Evolutionary conservation across 2,329 filamentous ascomycete genomes (phyloP).

Genomic region (Hymenoscyphus salicellus): DNA sequence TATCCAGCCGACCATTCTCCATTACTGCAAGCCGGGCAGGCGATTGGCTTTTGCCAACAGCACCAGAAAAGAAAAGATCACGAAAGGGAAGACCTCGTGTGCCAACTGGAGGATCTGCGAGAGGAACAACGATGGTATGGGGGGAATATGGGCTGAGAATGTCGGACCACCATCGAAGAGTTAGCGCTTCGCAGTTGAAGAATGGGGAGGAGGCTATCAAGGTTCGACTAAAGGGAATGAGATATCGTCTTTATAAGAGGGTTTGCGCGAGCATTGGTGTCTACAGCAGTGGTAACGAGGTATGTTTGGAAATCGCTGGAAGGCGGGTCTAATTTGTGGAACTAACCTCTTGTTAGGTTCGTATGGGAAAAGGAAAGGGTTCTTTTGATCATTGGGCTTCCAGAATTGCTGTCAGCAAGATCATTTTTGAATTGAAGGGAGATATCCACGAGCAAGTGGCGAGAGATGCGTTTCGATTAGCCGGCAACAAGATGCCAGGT

Average conservation of each 20-base stretch:
- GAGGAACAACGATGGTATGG: constrained; percentile 94
- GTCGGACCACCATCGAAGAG: constrained; percentile 86
- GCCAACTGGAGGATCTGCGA: constrained; percentile 82
- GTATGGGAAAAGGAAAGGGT: constrained; percentile 99
- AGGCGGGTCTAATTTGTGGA: neutral
- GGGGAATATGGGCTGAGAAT: constrained; percentile 94
- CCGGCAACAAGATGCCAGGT: constrained; percentile 93
- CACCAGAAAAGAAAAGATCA: constrained; percentile 81
- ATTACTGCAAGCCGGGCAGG: constrained; percentile 58
- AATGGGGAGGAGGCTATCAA: constrained; percentile 93
- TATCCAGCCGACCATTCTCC: constrained; percentile 64
- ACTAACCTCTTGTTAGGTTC: constrained; percentile 52
- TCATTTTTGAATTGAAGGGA: constrained; percentile 90
- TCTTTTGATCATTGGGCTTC: constrained; percentile 96
- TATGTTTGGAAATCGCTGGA: constrained; percentile 38
- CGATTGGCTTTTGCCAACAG: constrained; percentile 80
- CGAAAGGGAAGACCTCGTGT: constrained; percentile 84
- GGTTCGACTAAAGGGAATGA: constrained; percentile 80
- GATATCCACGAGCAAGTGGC: constrained; percentile 92
- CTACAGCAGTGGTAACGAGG: constrained; percentile 91
- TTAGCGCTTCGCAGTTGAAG: constrained; percentile 82
- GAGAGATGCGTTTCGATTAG: constrained; percentile 87
- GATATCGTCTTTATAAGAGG: constrained; percentile 88
- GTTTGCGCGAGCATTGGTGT: constrained; percentile 92
- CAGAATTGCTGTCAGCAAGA: constrained; percentile 83